Base-by-base conservation (phyloP, 2,329 filamentous ascomycete species). In the Penicillium frequentans region DNA sequence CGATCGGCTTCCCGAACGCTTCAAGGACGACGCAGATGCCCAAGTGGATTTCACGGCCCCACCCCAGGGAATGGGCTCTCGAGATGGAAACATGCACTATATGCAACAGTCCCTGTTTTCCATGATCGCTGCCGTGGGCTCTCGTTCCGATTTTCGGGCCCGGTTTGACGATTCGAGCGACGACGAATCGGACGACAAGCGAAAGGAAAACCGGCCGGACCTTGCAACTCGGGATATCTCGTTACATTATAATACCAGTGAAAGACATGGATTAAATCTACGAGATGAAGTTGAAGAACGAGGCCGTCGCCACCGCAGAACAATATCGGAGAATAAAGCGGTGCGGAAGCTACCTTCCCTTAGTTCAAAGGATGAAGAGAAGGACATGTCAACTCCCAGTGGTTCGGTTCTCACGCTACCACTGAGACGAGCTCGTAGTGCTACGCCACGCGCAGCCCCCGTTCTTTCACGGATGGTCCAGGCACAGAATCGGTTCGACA, bases 81-180 rank as follows among this genome's bases (percentile, higher is more conserved):
- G 70, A 35, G 75, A 75, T 55, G 72, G 76, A 52, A 76, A 78
- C 44, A 70, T 79, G 48, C 76, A 81, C 59, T 91, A 92, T 69
- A 91, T 96, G 87, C 95, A 96, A 74, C 93, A 96, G 80, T 96
- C 91, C 63, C 88, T 98, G 54, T 96, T 97, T 73, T 92, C 91
- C 53, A 85, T 98, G 76, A 93, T 98, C 64, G 90, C 93, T 7
- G 91, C 91, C 16, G 91, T 91, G 37, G 91, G 92, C 7, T 93
- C 91, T 29, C 86, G 86, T 57, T 87, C 90, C 51, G 89, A 96
- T 75, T 92, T 96, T 70, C 88, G 90, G 73, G 84, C 90, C 57
- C 85, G 90, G 37, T 93, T 95, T 73, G 89, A 92, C 68, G 89
- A 89, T 63, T 92, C 89, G 42, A 95, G 90, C 65, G 91, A 90